Conservation (phyloP, 1,284 basidiomycete genomes). For the Boletus calvinii region DNA sequence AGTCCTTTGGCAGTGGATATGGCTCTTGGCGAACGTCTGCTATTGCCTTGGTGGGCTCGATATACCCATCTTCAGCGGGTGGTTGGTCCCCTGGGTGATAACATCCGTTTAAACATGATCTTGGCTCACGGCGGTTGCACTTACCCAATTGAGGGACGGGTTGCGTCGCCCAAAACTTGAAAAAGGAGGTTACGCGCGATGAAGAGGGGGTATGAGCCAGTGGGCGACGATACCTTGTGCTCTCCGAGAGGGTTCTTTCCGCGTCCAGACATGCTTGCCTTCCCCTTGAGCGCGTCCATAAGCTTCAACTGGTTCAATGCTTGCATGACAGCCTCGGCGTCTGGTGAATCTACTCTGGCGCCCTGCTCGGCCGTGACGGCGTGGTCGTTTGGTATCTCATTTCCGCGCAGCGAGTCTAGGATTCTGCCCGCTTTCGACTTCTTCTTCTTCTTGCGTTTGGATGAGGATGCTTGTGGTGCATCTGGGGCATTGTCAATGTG, state of each 20-base stretch:
- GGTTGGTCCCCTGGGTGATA: slow-evolving; percentile 57
- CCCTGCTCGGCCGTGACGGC: slow-evolving; percentile 58
- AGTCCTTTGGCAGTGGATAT: slow-evolving; percentile 88
- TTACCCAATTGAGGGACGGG: slow-evolving; percentile 87
- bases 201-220: slow-evolving; percentile 3
- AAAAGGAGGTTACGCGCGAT: slow-evolving; percentile 9
- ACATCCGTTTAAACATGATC: slow-evolving; percentile 2
- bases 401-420: slow-evolving; percentile 49
- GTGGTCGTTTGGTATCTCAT: slow-evolving; percentile 57
- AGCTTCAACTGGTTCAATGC: slow-evolving; percentile 70
- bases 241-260: slow-evolving; percentile 79
- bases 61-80: slow-evolving; percentile 78
- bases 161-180: slow-evolving; percentile 92
- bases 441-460: slow-evolving; percentile 74
- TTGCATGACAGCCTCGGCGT: slow-evolving; percentile 57
- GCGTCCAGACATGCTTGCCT: slow-evolving; percentile 63
- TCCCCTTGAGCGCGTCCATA: slow-evolving; percentile 71
- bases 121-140: slow-evolving; percentile 9
- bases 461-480: slow-evolving; percentile 40
- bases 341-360: slow-evolving; percentile 46
- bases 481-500: slow-evolving; percentile 21
- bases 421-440: slow-evolving; percentile 65
- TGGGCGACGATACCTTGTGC: slow-evolving; percentile 67
- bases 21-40: slow-evolving; percentile 86
- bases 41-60: slow-evolving; percentile 78